Percentiles rank a stretch among this genome's conserved stretches.
Evolutionary conservation across 2,329 filamentous ascomycete species (phyloP).

Genomic region (Piedraia hortae): DNA sequence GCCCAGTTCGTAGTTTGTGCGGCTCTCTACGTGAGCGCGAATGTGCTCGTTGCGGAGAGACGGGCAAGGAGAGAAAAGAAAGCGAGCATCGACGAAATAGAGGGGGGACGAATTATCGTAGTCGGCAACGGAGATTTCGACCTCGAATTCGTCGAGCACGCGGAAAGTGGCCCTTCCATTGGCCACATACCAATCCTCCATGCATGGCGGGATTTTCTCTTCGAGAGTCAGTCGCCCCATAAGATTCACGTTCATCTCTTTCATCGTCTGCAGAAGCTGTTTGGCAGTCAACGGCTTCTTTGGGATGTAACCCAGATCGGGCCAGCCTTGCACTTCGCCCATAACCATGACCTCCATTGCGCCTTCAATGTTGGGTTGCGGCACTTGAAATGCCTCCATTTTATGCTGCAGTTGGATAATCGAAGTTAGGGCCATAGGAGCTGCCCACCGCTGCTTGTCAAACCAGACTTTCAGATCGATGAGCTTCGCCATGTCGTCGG

Average conservation of each 20-base stretch:
- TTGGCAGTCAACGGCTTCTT: constrained; percentile 41
- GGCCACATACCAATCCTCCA: constrained; percentile 49
- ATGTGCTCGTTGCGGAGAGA: constrained; percentile 31
- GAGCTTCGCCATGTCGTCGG: constrained; percentile 49
- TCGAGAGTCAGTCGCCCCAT: constrained; percentile 62
- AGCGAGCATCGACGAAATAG: constrained; percentile 80
- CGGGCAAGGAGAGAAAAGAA: constrained; percentile 46
- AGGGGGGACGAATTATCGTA: constrained; percentile 65
- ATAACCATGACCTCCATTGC: constrained; percentile 63
- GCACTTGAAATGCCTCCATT: constrained; percentile 44
- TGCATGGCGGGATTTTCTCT: constrained; percentile 53
- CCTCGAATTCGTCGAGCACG: constrained; percentile 63
- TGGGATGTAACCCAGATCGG: constrained; percentile 55
- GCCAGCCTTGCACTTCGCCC: constrained; percentile 50
- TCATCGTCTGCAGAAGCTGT: constrained; percentile 45
- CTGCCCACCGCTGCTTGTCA: constrained; percentile 16
- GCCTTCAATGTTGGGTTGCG: constrained; percentile 73
- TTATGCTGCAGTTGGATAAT: constrained; percentile 37
- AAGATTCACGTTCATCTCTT: constrained; percentile 59
- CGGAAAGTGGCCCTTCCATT: constrained; percentile 78
- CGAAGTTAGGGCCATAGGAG: constrained; percentile 5
- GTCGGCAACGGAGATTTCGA: constrained; percentile 72
- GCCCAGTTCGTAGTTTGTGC: constrained; percentile 42
- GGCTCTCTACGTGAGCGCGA: constrained; percentile 37
- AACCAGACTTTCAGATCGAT: constrained; percentile 68